Percentiles rank a stretch among this genome's conserved stretches.
These are phyloP conservation scores for Bipolaris sorokiniana DNA, from an alignment of 2,329 filamentous ascomycete species.

Conservation along the genomic window DNA sequence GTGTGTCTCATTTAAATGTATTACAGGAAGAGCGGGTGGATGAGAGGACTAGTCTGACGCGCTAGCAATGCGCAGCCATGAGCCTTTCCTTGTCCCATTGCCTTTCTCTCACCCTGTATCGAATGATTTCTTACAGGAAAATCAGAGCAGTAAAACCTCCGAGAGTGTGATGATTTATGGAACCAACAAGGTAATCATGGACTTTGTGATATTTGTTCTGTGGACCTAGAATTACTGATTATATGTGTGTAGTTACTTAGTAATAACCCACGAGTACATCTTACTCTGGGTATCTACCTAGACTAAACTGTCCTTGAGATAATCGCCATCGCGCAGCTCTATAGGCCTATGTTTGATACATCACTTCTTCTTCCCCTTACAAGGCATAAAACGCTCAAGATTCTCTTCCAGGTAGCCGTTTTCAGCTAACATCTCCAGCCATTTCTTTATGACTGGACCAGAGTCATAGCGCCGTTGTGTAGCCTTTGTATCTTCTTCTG, in stretches of 20 bases:
- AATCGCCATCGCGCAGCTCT: neutral
- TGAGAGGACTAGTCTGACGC: neutral
- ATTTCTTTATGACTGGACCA: slow-evolving; percentile 69
- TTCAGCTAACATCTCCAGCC: slow-evolving; percentile 72
- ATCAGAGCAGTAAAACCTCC: neutral
- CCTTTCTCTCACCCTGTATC: neutral
- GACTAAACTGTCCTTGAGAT: neutral
- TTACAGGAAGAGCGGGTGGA: neutral
- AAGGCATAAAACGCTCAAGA: slow-evolving; percentile 30
- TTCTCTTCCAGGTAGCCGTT: slow-evolving; percentile 62
- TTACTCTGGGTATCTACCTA: neutral
- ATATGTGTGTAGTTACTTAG: neutral
- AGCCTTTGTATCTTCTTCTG: slow-evolving; percentile 61
- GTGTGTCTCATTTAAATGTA: neutral
- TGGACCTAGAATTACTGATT: neutral
- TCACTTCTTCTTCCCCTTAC: slow-evolving; percentile 5
- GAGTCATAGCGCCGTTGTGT: slow-evolving; percentile 69
- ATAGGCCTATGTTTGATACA: no score
- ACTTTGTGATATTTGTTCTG: no score
- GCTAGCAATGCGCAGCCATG: neutral
- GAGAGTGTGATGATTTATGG: neutral
- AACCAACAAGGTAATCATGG: no score
- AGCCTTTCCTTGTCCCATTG: neutral
- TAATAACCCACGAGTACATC: neutral
- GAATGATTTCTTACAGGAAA: neutral